Base-by-base conservation (phyloP, 495 filamentous ascomycete genomes). In the Annulohypoxylon maeteangense region DNA sequence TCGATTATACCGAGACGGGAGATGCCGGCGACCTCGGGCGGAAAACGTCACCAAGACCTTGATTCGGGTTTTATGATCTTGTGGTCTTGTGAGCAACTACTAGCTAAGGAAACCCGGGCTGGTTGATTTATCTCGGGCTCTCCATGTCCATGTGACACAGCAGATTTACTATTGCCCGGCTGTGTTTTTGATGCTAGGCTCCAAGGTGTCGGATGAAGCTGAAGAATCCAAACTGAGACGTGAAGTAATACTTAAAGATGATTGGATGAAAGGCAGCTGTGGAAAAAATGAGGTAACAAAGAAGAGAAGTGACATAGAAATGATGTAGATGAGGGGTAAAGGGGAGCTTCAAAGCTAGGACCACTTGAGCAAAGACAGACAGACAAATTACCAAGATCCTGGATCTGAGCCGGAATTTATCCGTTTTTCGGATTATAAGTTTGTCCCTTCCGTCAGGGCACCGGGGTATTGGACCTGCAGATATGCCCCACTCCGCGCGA, bases 11-110 rank as follows among this genome's bases (percentile, higher is more conserved):
- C 70, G 71, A 74, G 58, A 60, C 75, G 75, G 75, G 72, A 73
- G 66, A 74, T 74, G 70, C 64, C 75, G 75, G 75, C 62, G 38
- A 74, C 47, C 61, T 74, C 74, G 72, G 75, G 55, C 60, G 51
- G 32, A 57, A 56, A 61, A 55, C 65, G 55, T 65, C 60, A 72
- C 59, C 32, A 42, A 29, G 32, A 47, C 2, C 45, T 65, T 62
- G 27, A n/a, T 59, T 48, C 54, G 53, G 51, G 60, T 71, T 45
- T 59, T 60, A 62, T 67, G 58, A 66, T 71, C 53, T 59, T 60
- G 68, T 67, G 58, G n/a, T 71, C 53, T 59, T 60, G 68, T 67
- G 58, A 66, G 22, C 51, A 47, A 11, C 16, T 23, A 48, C 45
- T 48, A 48, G 22, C 20, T 48, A 51, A 31, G 29, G 53, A n/a